Evolutionary conservation across 345 rosid species (phyloP), one percentile per base, ranked within the genome.

Genomic region (Salix koriyanagi): DNA sequence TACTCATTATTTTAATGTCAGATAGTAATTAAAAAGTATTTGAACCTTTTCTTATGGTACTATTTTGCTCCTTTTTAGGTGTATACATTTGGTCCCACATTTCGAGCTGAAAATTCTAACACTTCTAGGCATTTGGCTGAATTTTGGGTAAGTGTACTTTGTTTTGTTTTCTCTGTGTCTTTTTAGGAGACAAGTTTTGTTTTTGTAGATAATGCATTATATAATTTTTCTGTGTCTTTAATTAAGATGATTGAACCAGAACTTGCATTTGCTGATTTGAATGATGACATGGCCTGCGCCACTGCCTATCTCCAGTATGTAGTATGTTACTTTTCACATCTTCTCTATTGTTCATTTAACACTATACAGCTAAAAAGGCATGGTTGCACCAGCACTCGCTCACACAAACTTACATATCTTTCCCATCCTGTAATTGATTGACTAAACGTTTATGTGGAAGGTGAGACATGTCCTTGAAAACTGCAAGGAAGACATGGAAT

Each of bases 221-320:
- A 83, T 60, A 75, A 58, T 66, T 46, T 54, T 25, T 74, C 65
- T 76, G 9, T 64, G 73, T 76, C 73, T 73, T 73, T 56, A 10
- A 68, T 42, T 79, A 69, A 93, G 99, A 96, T 96, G 97, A 96
- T 96, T 88, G 99, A 96, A 83, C 99, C 99, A 37, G 99, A 96
- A 81, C 95, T 96, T 72, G 99, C 99, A 83, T 93, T 92, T 88
- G 98, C 99, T 71, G 94, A 96, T 86, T 90, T 96, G 78, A 79
- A 91, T 77, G 99, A 93, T 83, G 98, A 93, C 90, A 93, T 93
- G 99, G 96, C 98, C 44, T 96, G 99, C 83, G 98, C 99, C 78
- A 83, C 98, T 62, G 98, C 99, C 86, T 96, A 93, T 92, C 99
- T 96, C 96, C 99, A 96, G 97, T 93, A 96, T 73, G 98, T 91